Percentiles rank a stretch among this genome's conserved stretches.
These are phyloP conservation scores for Penicillium egyptiacum DNA, from an alignment of 495 filamentous ascomycete species.

Conservation along the genomic window DNA sequence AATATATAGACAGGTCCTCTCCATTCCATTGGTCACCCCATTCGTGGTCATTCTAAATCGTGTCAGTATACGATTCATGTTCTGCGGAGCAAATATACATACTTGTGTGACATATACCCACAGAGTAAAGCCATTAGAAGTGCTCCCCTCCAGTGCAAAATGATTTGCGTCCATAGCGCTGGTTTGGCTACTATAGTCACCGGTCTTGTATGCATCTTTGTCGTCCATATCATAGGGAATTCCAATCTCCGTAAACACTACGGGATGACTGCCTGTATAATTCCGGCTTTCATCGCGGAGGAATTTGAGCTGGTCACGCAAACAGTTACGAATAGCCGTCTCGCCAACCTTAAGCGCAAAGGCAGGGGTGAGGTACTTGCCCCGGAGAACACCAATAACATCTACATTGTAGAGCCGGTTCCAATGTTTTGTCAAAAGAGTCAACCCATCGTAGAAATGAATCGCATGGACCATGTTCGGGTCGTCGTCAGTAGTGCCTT, in stretches of 20 bases:
- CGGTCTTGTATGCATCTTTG: slow-evolving; percentile 92
- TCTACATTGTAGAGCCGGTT: slow-evolving; percentile 96
- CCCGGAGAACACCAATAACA: slow-evolving; percentile 86
- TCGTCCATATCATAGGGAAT: slow-evolving; percentile 99
- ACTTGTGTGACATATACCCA: slow-evolving; percentile 84
- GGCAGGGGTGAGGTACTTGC: slow-evolving; percentile 80
- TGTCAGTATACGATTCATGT: slow-evolving; percentile 1
- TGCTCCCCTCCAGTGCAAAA: slow-evolving; percentile 82
- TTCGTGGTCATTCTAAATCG: slow-evolving; percentile 71
- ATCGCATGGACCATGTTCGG: slow-evolving; percentile 87
- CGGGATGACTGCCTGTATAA: slow-evolving; percentile 86
- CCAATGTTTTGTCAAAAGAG: slow-evolving; percentile 96
- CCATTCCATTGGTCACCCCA: slow-evolving; percentile 98
- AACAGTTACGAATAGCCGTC: slow-evolving; percentile 91
- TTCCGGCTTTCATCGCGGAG: slow-evolving; percentile 87
- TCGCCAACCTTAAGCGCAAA: slow-evolving; percentile 93
- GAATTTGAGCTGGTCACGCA: slow-evolving; percentile 85
- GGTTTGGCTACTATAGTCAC: slow-evolving; percentile 89
- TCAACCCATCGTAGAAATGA: slow-evolving; percentile 96
- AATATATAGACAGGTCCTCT: slow-evolving; percentile 91
- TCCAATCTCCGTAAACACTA: slow-evolving; percentile 91
- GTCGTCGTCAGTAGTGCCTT: slow-evolving; percentile 85
- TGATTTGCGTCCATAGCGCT: slow-evolving; percentile 97
- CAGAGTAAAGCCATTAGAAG: slow-evolving; percentile 77
- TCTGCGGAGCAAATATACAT: slow-evolving; percentile 25